phyloP scores from a whole-genome alignment of 768 basidiomycete species.

The Boletus tylopilopsis region DNA sequence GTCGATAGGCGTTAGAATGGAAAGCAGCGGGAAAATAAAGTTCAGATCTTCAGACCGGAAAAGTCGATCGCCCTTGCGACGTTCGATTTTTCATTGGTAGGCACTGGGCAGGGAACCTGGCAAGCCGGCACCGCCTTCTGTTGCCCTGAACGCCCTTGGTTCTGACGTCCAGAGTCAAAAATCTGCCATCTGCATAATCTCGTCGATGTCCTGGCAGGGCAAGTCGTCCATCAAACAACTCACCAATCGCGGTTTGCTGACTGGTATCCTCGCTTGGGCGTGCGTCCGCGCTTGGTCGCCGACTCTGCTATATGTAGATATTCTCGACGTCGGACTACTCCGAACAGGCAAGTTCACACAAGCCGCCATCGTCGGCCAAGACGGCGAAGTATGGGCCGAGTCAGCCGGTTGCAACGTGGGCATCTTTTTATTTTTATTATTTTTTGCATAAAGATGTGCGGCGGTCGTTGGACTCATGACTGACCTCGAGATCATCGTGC shows the following conservation, averaged over 20 bases:
- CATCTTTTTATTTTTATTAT: not conserved
- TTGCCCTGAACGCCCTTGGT: no score
- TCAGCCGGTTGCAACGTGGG: conserved; percentile 26
- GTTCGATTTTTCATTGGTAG: no score
- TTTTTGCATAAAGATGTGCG: not conserved
- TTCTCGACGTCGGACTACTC: conserved; percentile 79
- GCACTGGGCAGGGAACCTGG: no score
- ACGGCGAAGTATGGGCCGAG: conserved; percentile 31
- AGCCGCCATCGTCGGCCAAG: conserved; percentile 51
- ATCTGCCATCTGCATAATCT: not conserved
- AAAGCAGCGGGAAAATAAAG: not conserved
- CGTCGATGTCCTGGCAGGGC: conserved; percentile 29
- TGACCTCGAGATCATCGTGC: not conserved
- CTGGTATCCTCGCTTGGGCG: no score
- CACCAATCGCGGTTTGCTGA: not conserved
- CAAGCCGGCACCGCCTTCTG: no score
- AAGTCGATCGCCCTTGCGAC: not conserved
- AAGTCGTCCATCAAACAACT: conserved; percentile 1
- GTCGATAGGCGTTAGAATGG: conserved; percentile 4
- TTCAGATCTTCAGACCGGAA: not conserved
- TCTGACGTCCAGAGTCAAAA: no score
- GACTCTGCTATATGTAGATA: conserved; percentile 48
- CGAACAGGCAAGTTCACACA: conserved; percentile 66
- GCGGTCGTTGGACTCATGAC: not conserved
- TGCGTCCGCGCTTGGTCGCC: not conserved